Evolutionary conservation across 495 filamentous ascomycete genomes (phyloP), one percentile per base, ranked within the genome.

Genomic region (Articulospora tetracladia): DNA sequence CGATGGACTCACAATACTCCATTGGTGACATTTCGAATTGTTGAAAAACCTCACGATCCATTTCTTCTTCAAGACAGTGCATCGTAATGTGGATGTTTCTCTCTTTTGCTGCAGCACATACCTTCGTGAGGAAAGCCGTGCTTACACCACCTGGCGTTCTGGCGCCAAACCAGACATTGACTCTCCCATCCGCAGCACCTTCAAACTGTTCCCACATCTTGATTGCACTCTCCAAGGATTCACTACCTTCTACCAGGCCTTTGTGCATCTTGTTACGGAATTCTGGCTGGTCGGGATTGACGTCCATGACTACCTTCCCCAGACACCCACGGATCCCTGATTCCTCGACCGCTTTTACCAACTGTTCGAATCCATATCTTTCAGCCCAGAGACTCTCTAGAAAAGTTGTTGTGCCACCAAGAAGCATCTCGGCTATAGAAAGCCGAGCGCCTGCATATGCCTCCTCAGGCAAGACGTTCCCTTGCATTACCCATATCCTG

Each of bases 31-130:
- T 15, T 4, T 53, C 12, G 24, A 8, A 24, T 11, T 24, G 4
- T 24, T 28, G 7, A 19, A 25, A 53, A 25, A 53, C 19, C 4
- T 10, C 50, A 10, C 10, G 17, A 25, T 53, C 50, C 12, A 13
- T 28, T 10, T 24, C 12, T 12, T 8, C 50, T 22, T 53, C 50
- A 10, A 22, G 11, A 53, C 50, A 53, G 19, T 53, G 50, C 50
- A 53, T 53, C 4, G 50, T 53, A 24, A 53, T 39, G 34, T 39
- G 34, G 34, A 39, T 39, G 34, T 39, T 39, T 39, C 34, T 39
- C 34, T 10, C 34, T n/a, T 39, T 39, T 39, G 34, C 34, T 39
- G 10, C 34, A 10, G 10, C 34, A n/a, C 34, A 39, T n/a, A 39
- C n/a, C 34, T 39, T 39, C n/a, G 34, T 39, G 10, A 39, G 34